Base-by-base conservation (phyloP, 345 rosid species). In the Boechera stricta region DNA sequence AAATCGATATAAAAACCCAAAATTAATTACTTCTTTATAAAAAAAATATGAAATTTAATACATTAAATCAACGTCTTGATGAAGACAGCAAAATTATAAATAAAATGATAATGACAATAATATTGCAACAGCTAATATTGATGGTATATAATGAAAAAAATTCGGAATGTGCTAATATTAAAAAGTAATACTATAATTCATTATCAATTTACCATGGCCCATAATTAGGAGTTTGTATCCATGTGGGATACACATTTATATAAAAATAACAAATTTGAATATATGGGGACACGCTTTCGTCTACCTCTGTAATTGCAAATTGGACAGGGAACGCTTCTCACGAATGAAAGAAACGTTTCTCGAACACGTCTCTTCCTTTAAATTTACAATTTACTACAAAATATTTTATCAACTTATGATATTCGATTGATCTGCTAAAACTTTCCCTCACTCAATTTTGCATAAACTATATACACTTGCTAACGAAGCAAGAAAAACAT, bases 291-390 rank as follows among this genome's bases (percentile, higher is more conserved):
- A 62, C 75, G 75, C 71, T 77, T 69, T 77, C 48, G 64, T 52
- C 21, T 33, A 44, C 32, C 18, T 26, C 44, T 55, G 60, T 55
- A 35, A n/a, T 7, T 35, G 71, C 71, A 63, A 55, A 1, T 63
- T 45, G 51, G 76, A 71, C 71, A 64, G 58, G 44, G 65, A 26
- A 77, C 71, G 65, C 75, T 63, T 53, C 64, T 54, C 74, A 4
- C 60, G 31, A 31, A 26, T 64, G 71, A 77, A 15, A 63, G 51
- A 55, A 45, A 55, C 76, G 44, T 63, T 54, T 53, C 33, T 36
- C 60, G 24, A 47, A 18, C 53, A 52, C 70, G 53, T 44, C 36
- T 60, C 15, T 51, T 7, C 36, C 18, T 56, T 47, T 36, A 3
- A 33, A 65, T 47, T 7, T 66, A 44, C 29, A 32, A 42, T 26